These are phyloP conservation scores for Chalara sp. DNA, from an alignment of 2,329 filamentous ascomycete genomes.

Conservation along the genomic window DNA sequence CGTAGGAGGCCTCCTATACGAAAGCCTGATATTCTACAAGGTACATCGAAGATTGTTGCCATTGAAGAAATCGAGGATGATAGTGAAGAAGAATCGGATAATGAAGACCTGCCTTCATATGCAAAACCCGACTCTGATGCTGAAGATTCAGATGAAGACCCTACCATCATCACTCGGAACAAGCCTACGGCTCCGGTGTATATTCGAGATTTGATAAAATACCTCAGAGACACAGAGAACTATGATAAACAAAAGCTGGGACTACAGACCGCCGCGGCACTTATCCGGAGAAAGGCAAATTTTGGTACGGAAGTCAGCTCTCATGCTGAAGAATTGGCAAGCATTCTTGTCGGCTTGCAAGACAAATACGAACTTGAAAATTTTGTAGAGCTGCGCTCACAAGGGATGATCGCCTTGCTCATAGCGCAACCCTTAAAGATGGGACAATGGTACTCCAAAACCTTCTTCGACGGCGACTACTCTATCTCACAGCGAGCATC, in stretches of 20 bases:
- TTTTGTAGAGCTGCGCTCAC: conserved; percentile 69
- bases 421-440: conserved; percentile 70
- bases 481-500: conserved; percentile 78
- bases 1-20: conserved; percentile 7
- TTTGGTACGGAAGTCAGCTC: conserved; percentile 85
- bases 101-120: conserved; percentile 58
- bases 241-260: conserved; percentile 80
- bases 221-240: conserved; percentile 73
- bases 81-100: conserved; percentile 40
- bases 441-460: conserved; percentile 76
- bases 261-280: conserved; percentile 64
- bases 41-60: conserved; percentile 34
- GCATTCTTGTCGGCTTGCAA: conserved; percentile 70
- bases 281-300: conserved; percentile 82
- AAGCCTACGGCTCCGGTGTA: conserved; percentile 85
- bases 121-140: conserved; percentile 81
- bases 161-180: conserved; percentile 76
- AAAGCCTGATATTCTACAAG: conserved; percentile 24
- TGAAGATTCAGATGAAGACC: conserved; percentile 90
- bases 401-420: conserved; percentile 76
- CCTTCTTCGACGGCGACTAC: conserved; percentile 89
- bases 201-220: conserved; percentile 74
- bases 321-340: conserved; percentile 74
- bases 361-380: conserved; percentile 77
- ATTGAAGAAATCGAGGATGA: conserved; percentile 61